A percentile compares a stretch with the other conserved stretches of the same genome.
phyloP scores from a whole-genome alignment of 257 asterid genomes.

The Cynanchum wilfordii region DNA sequence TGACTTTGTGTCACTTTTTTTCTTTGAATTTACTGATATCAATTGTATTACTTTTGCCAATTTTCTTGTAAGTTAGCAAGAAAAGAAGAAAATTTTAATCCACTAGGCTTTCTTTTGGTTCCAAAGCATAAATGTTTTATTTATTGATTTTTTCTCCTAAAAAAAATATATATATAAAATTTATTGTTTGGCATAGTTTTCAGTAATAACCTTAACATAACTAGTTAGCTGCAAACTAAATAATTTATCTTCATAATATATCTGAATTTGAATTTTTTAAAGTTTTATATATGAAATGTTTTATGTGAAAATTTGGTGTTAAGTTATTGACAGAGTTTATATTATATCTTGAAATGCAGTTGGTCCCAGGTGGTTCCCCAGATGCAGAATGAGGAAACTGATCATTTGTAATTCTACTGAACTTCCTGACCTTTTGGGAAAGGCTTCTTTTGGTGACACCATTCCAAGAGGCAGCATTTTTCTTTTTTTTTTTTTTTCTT shows the following conservation, averaged over 20 bases:
- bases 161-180: background rate
- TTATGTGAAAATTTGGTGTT: background rate
- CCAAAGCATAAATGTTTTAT: background rate
- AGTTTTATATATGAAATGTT: too few relatives aligned
- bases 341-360: constrained; percentile 22
- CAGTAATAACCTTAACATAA: background rate
- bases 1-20: background rate
- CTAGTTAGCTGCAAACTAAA: background rate
- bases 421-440: background rate
- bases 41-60: background rate
- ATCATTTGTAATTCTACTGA: background rate
- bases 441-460: constrained; percentile 4
- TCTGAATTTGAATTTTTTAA: too few relatives aligned
- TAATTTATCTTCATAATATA: too few relatives aligned
- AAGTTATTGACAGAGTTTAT: background rate
- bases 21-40: background rate
- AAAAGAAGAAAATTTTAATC: background rate
- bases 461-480: background rate
- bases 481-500: too few relatives aligned
- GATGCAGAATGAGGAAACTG: constrained; percentile 27
- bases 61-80: background rate
- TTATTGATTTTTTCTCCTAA: background rate
- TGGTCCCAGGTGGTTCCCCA: constrained; percentile 52
- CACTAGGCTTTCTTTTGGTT: too few relatives aligned
- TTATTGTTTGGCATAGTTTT: background rate